Percentiles rank a stretch among this genome's conserved stretches.
These are phyloP conservation scores for Mortierella hygrophila DNA, from an alignment of 192 early-diverging fungal species.

Conservation along the genomic window DNA sequence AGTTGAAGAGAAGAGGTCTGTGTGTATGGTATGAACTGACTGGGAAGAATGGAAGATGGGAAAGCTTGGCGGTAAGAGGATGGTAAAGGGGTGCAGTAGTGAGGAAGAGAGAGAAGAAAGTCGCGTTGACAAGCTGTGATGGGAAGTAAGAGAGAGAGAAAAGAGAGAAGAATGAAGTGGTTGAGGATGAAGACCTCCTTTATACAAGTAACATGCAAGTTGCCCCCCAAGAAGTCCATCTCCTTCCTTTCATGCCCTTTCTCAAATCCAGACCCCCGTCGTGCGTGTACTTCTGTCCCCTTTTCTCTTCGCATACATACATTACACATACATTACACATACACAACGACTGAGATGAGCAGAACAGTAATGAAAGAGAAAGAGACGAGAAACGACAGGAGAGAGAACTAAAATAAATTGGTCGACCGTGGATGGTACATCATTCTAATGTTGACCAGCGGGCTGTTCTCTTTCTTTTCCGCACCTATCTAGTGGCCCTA, in stretches of 20 bases:
- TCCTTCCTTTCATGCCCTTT: no score
- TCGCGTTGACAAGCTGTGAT: conserved; percentile 22
- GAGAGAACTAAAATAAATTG: not conserved
- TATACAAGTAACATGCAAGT: no score
- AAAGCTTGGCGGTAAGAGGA: not conserved
- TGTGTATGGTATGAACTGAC: not conserved
- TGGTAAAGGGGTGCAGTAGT: not conserved
- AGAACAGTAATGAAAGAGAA: not conserved
- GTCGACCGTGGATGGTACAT: not conserved
- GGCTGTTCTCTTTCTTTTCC: not conserved
- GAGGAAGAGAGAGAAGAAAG: not conserved
- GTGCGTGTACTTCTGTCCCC: no score
- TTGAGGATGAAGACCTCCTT: no score
- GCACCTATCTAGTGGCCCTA: not conserved
- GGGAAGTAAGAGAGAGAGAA: not conserved
- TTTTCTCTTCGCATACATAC: no score
- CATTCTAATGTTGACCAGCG: conserved; percentile 38
- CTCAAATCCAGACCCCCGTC: no score
- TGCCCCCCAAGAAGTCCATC: no score
- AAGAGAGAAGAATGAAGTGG: not conserved
- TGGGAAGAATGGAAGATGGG: not conserved
- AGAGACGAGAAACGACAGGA: not conserved
- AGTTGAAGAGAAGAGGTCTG: no score
- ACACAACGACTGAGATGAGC: no score
- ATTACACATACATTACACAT: no score